phyloP scores from a whole-genome alignment of 208 protist species.

The Trypanosoma cruzi region DNA sequence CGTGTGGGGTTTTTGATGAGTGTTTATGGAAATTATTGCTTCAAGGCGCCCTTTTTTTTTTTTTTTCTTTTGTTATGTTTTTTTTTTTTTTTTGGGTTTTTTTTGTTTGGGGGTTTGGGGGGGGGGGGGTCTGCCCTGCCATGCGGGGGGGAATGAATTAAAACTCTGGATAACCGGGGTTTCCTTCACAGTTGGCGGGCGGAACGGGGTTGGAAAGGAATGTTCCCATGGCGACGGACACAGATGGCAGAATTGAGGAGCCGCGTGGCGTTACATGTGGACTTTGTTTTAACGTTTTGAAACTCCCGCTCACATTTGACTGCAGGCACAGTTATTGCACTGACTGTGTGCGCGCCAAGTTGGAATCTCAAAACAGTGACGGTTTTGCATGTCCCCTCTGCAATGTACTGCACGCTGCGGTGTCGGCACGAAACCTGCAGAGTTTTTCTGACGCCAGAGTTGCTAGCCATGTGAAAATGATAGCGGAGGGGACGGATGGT shows the following conservation, averaged over 20 bases:
- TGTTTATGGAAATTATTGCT: no score
- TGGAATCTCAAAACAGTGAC: conserved; percentile 36
- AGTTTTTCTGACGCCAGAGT: conserved; percentile 44
- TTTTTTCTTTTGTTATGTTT: conserved; percentile 6
- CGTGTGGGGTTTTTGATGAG: not conserved
- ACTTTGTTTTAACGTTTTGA: conserved; percentile 72
- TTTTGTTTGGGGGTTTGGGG: conserved; percentile 6
- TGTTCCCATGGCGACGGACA: conserved; percentile 3
- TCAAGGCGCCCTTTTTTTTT: conserved; percentile 7
- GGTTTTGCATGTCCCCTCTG: conserved; percentile 68
- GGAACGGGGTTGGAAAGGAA: not conserved
- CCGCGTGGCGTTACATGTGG: conserved; percentile 62
- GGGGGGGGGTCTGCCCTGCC: not conserved
- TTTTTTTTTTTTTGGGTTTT: not conserved
- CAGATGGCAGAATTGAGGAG: conserved; percentile 1
- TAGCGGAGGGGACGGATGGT: conserved; percentile 36
- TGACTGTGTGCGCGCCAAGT: conserved; percentile 45
- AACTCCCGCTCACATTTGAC: conserved; percentile 48
- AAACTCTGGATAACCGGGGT: not conserved
- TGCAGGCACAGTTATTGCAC: conserved; percentile 69
- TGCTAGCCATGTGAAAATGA: conserved; percentile 45
- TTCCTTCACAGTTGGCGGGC: not conserved
- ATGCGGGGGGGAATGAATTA: no score
- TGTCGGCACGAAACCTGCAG: conserved; percentile 35
- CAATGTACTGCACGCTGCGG: conserved; percentile 31